These are phyloP conservation scores for Aschersonia sp. DNA, from an alignment of 2,329 filamentous ascomycete genomes.

Conservation along the genomic window DNA sequence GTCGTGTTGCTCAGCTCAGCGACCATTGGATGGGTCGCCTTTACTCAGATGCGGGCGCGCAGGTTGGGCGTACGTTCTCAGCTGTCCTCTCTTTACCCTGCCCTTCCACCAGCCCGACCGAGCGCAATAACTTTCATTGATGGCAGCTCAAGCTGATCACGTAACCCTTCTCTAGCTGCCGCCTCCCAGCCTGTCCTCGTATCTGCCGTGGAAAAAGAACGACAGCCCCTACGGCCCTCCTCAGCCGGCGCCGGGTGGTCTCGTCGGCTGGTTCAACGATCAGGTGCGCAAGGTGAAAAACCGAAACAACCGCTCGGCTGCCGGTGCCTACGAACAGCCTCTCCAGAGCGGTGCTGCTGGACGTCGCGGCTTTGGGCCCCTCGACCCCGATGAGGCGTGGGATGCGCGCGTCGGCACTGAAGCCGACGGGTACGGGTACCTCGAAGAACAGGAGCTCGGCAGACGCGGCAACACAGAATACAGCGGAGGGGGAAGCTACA, in stretches of 20 bases:
- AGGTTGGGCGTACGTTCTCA: constrained; percentile 47
- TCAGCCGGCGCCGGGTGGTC: constrained; percentile 42
- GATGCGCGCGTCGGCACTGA: constrained; percentile 66
- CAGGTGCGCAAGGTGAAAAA: constrained; percentile 49
- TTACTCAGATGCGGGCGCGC: constrained; percentile 57
- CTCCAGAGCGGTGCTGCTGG: constrained; percentile 25
- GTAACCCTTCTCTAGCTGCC: constrained; percentile 37
- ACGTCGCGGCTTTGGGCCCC: constrained; percentile 46
- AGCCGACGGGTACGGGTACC: constrained; percentile 53
- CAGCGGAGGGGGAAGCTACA: constrained; percentile 26
- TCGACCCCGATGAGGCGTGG: constrained; percentile 80
- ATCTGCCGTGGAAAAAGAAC: constrained; percentile 53
- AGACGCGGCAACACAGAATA: constrained; percentile 17
- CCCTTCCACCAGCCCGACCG: neutral
- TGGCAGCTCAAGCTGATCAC: neutral
- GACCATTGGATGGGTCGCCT: constrained; percentile 52
- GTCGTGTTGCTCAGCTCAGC: constrained; percentile 43
- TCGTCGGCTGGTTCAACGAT: constrained; percentile 60
- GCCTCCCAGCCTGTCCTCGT: constrained; percentile 50
- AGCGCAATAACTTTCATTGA: neutral
- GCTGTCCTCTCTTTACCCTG: neutral
- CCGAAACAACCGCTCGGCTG: constrained; percentile 48
- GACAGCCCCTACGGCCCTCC: constrained; percentile 34
- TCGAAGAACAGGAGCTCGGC: constrained; percentile 66
- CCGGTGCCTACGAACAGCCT: constrained; percentile 58